phyloP scores from a whole-genome alignment of 768 basidiomycete species.

The Pisolithus microcarpus region DNA sequence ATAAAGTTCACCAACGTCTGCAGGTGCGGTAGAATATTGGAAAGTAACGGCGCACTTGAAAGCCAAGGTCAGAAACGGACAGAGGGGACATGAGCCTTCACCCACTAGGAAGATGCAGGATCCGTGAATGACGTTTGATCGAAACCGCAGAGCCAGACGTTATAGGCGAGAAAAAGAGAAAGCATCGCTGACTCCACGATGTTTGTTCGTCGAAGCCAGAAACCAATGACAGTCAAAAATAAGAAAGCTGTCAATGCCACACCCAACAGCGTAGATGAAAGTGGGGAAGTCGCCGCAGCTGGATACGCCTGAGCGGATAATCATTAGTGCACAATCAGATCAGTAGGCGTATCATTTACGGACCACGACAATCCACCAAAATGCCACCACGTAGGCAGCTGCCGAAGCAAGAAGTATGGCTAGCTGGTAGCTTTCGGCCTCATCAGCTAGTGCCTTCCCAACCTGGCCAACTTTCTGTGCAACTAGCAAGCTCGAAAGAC shows the following conservation, averaged over 20 bases:
- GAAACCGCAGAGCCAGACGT: constrained; percentile 84
- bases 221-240: constrained; percentile 89
- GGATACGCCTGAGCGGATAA: constrained; percentile 58
- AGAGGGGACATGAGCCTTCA: constrained; percentile 8
- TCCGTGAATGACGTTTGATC: constrained; percentile 68
- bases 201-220: constrained; percentile 81
- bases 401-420: constrained; percentile 69
- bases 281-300: constrained; percentile 71
- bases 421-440: constrained; percentile 73
- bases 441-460: constrained; percentile 63
- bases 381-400: constrained; percentile 70
- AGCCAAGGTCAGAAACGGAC: constrained; percentile 6
- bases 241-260: constrained; percentile 82
- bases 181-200: constrained; percentile 88
- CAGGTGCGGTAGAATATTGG: constrained; percentile 76
- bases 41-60: constrained; percentile 61
- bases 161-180: constrained; percentile 83
- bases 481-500: constrained; percentile 75
- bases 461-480: constrained; percentile 76
- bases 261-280: constrained; percentile 85
- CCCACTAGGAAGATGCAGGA: constrained; percentile 72
- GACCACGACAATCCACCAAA: constrained; percentile 82
- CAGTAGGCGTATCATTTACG: constrained; percentile 25
- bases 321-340: constrained; percentile 6
- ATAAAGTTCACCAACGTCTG: constrained; percentile 76